Base-by-base conservation (phyloP, 768 basidiomycete species). In the Boletus huronensis region DNA sequence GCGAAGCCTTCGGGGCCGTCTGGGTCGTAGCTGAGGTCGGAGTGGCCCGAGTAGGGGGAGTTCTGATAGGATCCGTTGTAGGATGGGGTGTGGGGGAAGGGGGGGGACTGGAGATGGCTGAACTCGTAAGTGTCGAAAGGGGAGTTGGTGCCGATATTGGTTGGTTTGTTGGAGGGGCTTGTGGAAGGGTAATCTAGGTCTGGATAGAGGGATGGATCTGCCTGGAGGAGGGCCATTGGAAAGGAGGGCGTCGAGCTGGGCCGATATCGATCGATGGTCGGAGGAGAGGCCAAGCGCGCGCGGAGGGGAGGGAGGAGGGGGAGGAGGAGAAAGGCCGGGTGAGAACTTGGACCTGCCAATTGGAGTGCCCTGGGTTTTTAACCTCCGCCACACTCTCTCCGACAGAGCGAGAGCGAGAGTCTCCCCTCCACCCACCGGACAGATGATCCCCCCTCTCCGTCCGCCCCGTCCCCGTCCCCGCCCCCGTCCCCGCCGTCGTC, bases 21-120 rank as follows among this genome's bases (percentile, higher is more conserved):
- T 51, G 74, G 70, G 62, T 75, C 74, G 52, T 78, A 79, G 53
- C 72, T 75, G 19, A 87, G 83, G n/a, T 90, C 88, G 4, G 87
- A 87, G 60, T 82, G 76, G 49, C 70, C 75, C 6, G 86, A 87
- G 68, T 78, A 88, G 9, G 88, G 88, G 0, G 87, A 88, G 70
- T 83, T 82, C 64, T 83, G 79, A 74, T 85, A 85, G 6, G 85
- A 87, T 51, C 80, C 80, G 67, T 81, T 80, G 74, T 83, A 82
- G 23, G 80, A 82, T 8, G 82, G 79, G 0, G 80, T 79, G 63
- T 75, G 75, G 23, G 79, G 76, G 57, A 76, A 79, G n/a, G 73
- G 72, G 5, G 76, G 66, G 42, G 67, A 71, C 62, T 69, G 69
- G 46, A 53, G 66, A 61, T 68, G 70, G 40, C 59, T 55, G 62